Evolutionary conservation across 257 asterid species (phyloP).

Genomic region (Ophiorrhiza pumila): DNA sequence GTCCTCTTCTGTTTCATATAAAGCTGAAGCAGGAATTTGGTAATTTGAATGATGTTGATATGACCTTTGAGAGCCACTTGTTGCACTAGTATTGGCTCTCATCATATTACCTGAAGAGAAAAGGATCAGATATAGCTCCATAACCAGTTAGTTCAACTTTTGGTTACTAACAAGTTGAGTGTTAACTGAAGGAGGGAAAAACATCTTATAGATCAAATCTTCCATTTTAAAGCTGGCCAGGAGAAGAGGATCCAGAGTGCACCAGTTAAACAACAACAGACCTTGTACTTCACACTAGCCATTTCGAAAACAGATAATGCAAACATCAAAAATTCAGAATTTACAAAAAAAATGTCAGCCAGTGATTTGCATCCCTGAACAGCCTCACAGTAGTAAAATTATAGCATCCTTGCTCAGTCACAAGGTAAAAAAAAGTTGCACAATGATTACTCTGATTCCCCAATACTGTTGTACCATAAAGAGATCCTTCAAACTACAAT

Average conservation of each 20-base stretch:
- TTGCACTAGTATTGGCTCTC: slow-evolving; percentile 30
- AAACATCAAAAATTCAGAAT: background rate
- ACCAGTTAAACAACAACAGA: background rate
- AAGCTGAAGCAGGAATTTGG: slow-evolving; percentile 72
- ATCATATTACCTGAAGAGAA: slow-evolving; percentile 31
- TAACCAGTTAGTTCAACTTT: background rate
- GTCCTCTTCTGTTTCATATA: slow-evolving; percentile 50
- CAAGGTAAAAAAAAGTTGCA: background rate
- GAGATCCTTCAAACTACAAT: background rate
- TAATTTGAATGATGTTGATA: slow-evolving; percentile 46
- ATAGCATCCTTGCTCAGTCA: background rate
- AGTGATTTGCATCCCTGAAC: slow-evolving; percentile 4
- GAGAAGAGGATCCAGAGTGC: too few relatives aligned
- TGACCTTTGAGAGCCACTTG: slow-evolving; percentile 44
- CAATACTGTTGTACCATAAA: background rate
- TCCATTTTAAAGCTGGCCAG: too few relatives aligned
- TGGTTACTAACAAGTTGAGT: background rate
- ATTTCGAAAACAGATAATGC: background rate
- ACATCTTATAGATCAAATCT: background rate
- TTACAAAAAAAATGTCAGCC: too few relatives aligned
- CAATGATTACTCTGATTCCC: background rate
- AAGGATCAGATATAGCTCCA: background rate
- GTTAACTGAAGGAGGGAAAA: background rate
- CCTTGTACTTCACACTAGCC: background rate
- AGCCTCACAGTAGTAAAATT: too few relatives aligned